A percentile compares a stretch with the other conserved stretches of the same genome.
Evolutionary conservation across 2,329 filamentous ascomycete genomes (phyloP).

Genomic region (Pseudonectria buxi): DNA sequence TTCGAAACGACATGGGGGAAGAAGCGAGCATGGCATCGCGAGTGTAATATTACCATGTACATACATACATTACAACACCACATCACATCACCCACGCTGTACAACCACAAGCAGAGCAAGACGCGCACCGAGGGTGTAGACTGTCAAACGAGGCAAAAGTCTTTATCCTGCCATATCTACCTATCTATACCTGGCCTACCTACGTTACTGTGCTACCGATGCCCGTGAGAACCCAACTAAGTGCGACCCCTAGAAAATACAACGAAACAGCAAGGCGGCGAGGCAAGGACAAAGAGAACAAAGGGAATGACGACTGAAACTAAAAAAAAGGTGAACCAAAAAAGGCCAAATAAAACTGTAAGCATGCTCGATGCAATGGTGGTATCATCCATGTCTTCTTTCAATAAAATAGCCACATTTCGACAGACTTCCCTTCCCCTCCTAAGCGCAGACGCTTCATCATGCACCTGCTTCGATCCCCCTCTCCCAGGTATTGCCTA

Average conservation of each 20-base stretch:
- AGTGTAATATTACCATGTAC: conserved; percentile 3
- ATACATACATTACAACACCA: conserved; percentile 7
- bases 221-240: conserved; percentile 4
- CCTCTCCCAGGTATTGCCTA: conserved; percentile 14
- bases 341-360: conserved; percentile 21
- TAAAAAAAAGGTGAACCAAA: conserved; percentile 6
- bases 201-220: conserved; percentile 17
- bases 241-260: background rate
- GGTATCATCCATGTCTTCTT: conserved; percentile 36
- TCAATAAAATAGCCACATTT: conserved; percentile 23
- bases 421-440: conserved; percentile 12
- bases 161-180: conserved; percentile 18
- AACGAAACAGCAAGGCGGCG: background rate
- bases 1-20: no score
- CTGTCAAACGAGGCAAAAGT: conserved; percentile 9
- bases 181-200: conserved; percentile 14
- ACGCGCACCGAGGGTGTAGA: background rate
- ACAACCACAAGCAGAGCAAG: background rate
- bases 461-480: conserved; percentile 2
- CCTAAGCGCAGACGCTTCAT: conserved; percentile 1
- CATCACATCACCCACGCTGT: conserved; percentile 4
- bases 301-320: conserved; percentile 13
- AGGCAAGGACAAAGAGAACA: conserved; percentile 10
- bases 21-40: background rate
- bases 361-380: conserved; percentile 33